These are phyloP conservation scores for Entonaema liquescens DNA, from an alignment of 495 filamentous ascomycete genomes.

Conservation along the genomic window DNA sequence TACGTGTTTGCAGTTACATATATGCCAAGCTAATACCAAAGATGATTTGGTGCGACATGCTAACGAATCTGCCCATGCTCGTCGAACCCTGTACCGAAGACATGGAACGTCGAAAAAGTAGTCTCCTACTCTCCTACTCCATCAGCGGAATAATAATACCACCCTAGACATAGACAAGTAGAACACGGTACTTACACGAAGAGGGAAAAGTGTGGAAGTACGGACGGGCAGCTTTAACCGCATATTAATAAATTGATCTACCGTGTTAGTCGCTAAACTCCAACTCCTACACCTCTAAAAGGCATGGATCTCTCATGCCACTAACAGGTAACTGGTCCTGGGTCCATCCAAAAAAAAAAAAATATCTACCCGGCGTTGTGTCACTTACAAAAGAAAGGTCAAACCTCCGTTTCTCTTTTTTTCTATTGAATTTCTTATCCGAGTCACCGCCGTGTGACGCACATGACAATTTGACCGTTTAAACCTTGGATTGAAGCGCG, in stretches of 20 bases:
- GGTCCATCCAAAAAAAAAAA: slow-evolving; percentile 13
- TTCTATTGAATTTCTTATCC: slow-evolving; percentile 8
- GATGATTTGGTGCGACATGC: background rate
- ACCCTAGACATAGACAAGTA: no score
- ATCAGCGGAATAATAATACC: slow-evolving; percentile 23
- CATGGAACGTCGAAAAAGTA: background rate
- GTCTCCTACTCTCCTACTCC: background rate
- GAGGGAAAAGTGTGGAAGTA: background rate
- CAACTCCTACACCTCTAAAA: slow-evolving; percentile 21
- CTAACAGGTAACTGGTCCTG: slow-evolving; percentile 4
- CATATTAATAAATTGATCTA: slow-evolving; percentile 38
- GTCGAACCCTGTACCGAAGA: background rate
- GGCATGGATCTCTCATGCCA: slow-evolving; percentile 20
- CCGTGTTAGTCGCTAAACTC: slow-evolving; percentile 10
- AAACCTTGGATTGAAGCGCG: slow-evolving; percentile 1
- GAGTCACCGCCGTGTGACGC: slow-evolving; percentile 13
- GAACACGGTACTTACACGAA: background rate
- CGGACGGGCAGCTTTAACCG: slow-evolving; percentile 30
- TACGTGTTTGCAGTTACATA: background rate
- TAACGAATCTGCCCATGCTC: background rate
- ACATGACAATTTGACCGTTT: background rate
- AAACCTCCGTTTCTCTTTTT: slow-evolving; percentile 11
- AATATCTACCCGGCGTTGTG: slow-evolving; percentile 7
- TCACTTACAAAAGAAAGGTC: slow-evolving; percentile 15
- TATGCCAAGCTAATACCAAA: background rate